These are phyloP conservation scores for Erythrobasidium hasegawianum DNA, from an alignment of 1,284 basidiomycete species.

Conservation along the genomic window DNA sequence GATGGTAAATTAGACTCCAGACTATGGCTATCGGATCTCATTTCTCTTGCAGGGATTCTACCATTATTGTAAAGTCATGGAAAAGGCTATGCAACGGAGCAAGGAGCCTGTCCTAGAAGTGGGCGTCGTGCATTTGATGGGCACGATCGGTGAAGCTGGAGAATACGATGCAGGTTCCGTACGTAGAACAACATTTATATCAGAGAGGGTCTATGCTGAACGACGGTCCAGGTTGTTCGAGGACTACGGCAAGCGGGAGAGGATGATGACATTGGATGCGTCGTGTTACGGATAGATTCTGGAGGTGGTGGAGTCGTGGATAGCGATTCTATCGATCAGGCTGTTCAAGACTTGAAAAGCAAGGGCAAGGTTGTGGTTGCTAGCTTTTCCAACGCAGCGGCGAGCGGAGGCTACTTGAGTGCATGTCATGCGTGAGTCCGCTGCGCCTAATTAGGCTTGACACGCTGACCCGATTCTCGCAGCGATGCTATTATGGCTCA, in stretches of 20 bases:
- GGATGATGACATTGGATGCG: conserved; percentile 49
- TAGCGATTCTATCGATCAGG: conserved; percentile 51
- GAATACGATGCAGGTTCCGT: conserved; percentile 30
- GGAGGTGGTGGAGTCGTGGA: conserved; percentile 53
- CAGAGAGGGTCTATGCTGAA: too few relatives aligned
- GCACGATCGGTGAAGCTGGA: conserved; percentile 47
- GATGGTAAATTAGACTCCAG: background rate
- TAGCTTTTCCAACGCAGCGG: conserved; percentile 51
- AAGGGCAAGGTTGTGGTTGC: conserved; percentile 51
- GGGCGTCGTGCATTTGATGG: conserved; percentile 51
- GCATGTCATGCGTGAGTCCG: conserved; percentile 47
- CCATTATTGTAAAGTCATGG: conserved; percentile 46
- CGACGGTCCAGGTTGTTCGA: conserved; percentile 47
- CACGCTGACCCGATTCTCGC: too few relatives aligned
- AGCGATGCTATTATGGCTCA: conserved; percentile 41
- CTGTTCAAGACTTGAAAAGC: conserved; percentile 48
- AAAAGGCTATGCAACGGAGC: conserved; percentile 39
- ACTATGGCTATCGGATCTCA: background rate
- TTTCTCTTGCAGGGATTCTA: conserved; percentile 44
- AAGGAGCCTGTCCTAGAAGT: conserved; percentile 48
- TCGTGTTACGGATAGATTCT: conserved; percentile 52
- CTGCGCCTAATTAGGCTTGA: too few relatives aligned
- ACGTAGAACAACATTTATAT: too few relatives aligned
- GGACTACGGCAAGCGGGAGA: conserved; percentile 51
- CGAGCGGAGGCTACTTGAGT: conserved; percentile 50